phyloP scores from a whole-genome alignment of 176 grass and related monocot species.

The Oryza officinalis region DNA sequence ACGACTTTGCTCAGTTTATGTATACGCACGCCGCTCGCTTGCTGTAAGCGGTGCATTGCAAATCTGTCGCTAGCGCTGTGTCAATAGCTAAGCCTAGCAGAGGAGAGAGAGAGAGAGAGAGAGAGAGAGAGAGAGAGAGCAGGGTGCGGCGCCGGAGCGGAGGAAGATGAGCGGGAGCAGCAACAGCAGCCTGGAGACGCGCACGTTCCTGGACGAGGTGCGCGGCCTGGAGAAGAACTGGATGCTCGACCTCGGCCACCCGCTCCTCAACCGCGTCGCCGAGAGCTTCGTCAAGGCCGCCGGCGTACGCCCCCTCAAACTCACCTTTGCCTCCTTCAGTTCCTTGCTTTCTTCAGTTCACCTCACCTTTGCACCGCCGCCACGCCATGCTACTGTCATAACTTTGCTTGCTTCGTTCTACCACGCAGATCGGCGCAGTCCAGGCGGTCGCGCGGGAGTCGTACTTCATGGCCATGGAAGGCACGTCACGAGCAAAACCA shows the following conservation, averaged over 20 bases:
- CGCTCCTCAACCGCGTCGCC: conserved; percentile 75
- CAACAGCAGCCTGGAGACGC: conserved; percentile 45
- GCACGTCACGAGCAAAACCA: conserved; percentile 33
- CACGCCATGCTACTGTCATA: neutral
- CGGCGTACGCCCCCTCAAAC: conserved; percentile 45
- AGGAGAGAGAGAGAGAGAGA: neutral
- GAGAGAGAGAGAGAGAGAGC: neutral
- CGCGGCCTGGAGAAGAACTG: conserved; percentile 53
- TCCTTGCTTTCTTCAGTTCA: no score
- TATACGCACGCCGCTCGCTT: neutral
- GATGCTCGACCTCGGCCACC: conserved; percentile 80
- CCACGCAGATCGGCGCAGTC: conserved; percentile 63
- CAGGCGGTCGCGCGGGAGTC: conserved; percentile 76
- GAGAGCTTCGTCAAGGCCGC: conserved; percentile 92
- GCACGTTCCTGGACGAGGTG: conserved; percentile 69
- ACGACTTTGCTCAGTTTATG: neutral
- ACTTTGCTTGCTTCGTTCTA: neutral
- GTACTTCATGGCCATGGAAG: conserved; percentile 68
- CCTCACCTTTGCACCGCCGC: neutral
- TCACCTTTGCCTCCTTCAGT: neutral
- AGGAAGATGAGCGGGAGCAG: conserved; percentile 32
- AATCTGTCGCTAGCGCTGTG: neutral
- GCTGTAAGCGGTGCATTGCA: neutral
- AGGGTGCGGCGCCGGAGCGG: neutral
- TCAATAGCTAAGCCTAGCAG: neutral